A percentile compares a stretch with the other conserved stretches of the same genome.
Conservation (phyloP, 192 early-diverging fungal genomes). For the Fimicolochytrium jonesii region DNA sequence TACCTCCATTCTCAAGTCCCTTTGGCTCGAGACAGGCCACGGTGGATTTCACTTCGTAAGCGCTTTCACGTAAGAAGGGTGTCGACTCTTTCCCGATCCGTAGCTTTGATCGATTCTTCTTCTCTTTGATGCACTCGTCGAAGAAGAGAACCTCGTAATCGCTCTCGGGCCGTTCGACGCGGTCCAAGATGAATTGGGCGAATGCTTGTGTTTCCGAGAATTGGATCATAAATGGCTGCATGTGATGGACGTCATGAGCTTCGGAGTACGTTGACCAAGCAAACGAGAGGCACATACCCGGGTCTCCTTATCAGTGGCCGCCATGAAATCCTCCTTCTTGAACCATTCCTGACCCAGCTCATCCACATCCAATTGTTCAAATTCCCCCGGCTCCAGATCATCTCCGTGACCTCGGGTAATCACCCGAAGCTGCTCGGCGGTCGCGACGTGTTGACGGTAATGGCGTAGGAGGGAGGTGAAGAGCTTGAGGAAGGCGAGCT, state of each 20-base stretch:
- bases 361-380: conserved; percentile 31
- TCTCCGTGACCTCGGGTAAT: conserved; percentile 9
- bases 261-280: background rate
- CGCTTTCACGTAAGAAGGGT: conserved; percentile 47
- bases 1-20: background rate
- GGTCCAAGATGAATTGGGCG: conserved; percentile 71
- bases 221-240: conserved; percentile 55
- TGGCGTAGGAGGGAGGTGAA: conserved; percentile 71
- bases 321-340: conserved; percentile 58
- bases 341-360: conserved; percentile 48
- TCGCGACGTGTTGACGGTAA: conserved; percentile 59
- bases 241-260: background rate
- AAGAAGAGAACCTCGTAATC: conserved; percentile 76
- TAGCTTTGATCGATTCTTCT: conserved; percentile 72
- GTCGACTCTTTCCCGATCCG: conserved; percentile 66
- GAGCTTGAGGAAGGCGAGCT: conserved; percentile 63
- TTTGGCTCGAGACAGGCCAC: conserved; percentile 19
- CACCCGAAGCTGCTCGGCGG: conserved; percentile 25
- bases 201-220: conserved; percentile 74
- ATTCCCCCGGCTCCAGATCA: conserved; percentile 4
- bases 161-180: conserved; percentile 53
- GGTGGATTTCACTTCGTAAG: conserved; percentile 41
- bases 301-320: conserved; percentile 47
- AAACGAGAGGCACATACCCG: conserved; percentile 27
- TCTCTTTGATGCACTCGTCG: conserved; percentile 77